Conservation (phyloP, 441 rosid species). For the Gossypium gossypioides region DNA sequence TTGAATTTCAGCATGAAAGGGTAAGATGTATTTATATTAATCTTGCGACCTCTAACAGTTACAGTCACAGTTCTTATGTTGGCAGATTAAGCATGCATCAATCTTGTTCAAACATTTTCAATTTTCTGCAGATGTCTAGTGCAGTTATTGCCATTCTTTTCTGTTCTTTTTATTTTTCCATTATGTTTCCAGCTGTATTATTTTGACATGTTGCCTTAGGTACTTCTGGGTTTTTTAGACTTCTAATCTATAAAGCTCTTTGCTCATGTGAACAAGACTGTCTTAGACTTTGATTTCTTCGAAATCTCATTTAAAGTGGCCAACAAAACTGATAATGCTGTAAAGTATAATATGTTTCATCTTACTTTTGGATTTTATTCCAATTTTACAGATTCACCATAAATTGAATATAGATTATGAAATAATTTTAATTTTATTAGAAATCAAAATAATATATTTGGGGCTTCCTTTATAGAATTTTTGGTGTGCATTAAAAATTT, state of each 20-base stretch:
- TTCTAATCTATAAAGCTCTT: background rate
- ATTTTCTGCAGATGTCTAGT: background rate
- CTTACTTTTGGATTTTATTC: background rate
- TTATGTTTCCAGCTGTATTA: background rate
- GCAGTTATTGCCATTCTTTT: background rate
- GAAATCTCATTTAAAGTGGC: background rate
- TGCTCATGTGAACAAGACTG: background rate
- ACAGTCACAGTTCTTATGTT: background rate
- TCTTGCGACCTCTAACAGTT: background rate
- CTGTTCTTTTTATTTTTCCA: background rate
- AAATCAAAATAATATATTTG: background rate
- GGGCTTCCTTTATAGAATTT: background rate
- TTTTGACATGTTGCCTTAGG: background rate
- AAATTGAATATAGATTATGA: background rate
- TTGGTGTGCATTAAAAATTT: background rate
- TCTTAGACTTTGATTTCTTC: background rate
- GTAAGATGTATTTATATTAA: constrained; percentile 32
- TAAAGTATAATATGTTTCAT: background rate
- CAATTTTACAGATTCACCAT: background rate
- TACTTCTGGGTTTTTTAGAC: background rate
- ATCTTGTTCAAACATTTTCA: background rate
- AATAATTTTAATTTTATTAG: background rate
- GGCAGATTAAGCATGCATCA: background rate
- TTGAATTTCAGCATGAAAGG: constrained; percentile 63
- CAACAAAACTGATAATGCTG: background rate